phyloP scores from a whole-genome alignment of 768 basidiomycete genomes.

The Dioszegia hungarica region DNA sequence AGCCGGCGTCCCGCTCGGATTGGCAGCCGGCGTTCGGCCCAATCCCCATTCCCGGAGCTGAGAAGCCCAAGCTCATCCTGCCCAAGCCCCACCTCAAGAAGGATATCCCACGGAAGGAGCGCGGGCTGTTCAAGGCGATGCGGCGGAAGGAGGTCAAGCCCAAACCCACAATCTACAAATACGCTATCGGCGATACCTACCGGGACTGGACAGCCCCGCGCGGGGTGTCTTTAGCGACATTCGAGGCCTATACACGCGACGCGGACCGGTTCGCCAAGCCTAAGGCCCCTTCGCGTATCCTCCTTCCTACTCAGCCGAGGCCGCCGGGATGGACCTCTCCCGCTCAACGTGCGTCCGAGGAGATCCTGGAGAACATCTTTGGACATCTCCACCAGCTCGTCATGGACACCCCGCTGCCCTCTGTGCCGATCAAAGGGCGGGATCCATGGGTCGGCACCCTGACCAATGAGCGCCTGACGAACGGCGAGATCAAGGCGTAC shows the following conservation, averaged over 20 bases:
- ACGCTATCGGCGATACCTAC: background rate
- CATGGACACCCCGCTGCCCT: background rate
- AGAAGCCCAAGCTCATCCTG: no score
- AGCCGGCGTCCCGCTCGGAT: background rate
- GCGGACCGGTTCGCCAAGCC: background rate
- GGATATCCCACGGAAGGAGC: no score
- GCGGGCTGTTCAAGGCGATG: no score
- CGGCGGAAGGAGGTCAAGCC: background rate
- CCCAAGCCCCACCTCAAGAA: no score
- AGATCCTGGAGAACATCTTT: conserved; percentile 6
- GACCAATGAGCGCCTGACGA: conserved; percentile 9
- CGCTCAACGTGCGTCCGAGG: background rate
- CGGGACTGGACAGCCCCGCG: background rate
- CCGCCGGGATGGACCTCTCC: conserved; percentile 1
- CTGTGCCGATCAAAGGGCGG: background rate
- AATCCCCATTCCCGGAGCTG: no score
- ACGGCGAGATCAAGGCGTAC: conserved; percentile 14
- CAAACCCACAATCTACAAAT: background rate
- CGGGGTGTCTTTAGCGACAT: background rate
- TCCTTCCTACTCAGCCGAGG: background rate
- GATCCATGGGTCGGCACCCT: background rate
- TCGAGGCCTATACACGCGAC: background rate
- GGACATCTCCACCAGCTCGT: background rate
- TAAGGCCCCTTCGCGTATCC: no score
- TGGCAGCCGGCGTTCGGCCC: no score